Conservation (phyloP, 1,284 basidiomycete species). For the Sporisorium scitamineum region DNA sequence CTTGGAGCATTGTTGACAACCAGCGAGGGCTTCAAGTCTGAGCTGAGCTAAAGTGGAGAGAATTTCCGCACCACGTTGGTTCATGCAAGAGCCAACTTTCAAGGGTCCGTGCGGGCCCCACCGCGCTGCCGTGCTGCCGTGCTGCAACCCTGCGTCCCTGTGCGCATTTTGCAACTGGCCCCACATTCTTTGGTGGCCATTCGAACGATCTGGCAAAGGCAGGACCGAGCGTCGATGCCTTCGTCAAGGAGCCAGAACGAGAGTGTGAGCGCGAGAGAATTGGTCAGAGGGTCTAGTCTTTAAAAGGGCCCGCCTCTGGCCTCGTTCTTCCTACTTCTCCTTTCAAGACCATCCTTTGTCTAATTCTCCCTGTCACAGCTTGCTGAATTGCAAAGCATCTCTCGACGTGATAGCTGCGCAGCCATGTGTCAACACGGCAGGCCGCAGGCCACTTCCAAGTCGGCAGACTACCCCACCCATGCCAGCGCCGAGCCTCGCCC, state of each 20-base stretch:
- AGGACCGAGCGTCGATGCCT: constrained; percentile 7
- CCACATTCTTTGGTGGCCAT: constrained; percentile 15
- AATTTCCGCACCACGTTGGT: not conserved
- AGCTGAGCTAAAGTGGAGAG: constrained; percentile 9
- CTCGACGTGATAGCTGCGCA: constrained; percentile 1
- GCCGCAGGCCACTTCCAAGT: constrained; percentile 33
- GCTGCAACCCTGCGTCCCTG: constrained; percentile 24
- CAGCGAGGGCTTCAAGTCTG: too few relatives aligned
- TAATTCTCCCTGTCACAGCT: not conserved
- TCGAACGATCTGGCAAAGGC: not conserved
- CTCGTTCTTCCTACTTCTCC: not conserved
- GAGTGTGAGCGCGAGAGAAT: not conserved
- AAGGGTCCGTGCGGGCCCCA: constrained; percentile 42
- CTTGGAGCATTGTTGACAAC: not conserved
- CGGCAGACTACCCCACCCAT: constrained; percentile 39
- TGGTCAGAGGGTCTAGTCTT: not conserved
- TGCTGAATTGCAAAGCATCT: not conserved
- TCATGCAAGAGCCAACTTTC: constrained; percentile 22
- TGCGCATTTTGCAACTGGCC: constrained; percentile 9
- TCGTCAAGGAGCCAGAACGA: not conserved
- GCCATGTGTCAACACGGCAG: constrained; percentile 46
- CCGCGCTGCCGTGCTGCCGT: constrained; percentile 4
- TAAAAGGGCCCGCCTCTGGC: not conserved
- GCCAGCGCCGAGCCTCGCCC: constrained; percentile 46
- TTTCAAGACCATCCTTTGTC: not conserved